Base-by-base conservation (phyloP, 1,284 basidiomycete genomes). In the Pisolithus thermaeus region DNA sequence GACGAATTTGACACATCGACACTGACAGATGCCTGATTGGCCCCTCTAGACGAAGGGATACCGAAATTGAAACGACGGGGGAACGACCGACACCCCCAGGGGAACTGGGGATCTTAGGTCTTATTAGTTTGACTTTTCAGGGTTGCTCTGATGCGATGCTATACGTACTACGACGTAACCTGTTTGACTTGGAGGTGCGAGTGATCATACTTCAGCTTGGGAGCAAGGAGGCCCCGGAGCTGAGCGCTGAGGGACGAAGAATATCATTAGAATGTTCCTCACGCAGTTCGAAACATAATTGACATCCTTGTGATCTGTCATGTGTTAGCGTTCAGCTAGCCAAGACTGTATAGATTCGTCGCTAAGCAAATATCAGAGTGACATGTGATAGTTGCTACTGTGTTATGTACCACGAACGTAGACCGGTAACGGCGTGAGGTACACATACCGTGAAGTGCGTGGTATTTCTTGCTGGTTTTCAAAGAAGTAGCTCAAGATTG, bases 101-200 rank as follows among this genome's bases (percentile, higher is more conserved):
- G 18, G 18, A 20, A 20, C 39, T 12, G 30, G 25, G 44, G 28
- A 8, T 9, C 14, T 35, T 18, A 23, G 23, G 41, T 12, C 18
- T 23, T 4, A 35, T 14, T 43, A 36, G 30, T 46, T 55, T 67
- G 66, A 55, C 65, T 67, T 60, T 63, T 67, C 64, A 63, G 65
- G 62, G 64, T 50, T 66, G 57, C 35, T 54, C 52, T 56, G 58
- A 64, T 63, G 38, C 50, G 48, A 53, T 56, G 43, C 55, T 56
- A 27, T 43, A 43, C 42, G 42, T 43, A 30, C 27, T 16, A 7
- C 23, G 27, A 27, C 42, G 42, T 43, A 43, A 43, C 32, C 32
- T 32, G 32, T 14, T 32, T 32, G 32, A 12, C 32, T 30, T 30
- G 28, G 28, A 30, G 11, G 37, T 38, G n/a, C 7, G 37, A 20